Evolutionary conservation across 176 grass and related monocot genomes (phyloP).

Genomic region (Olyra latifolia): DNA sequence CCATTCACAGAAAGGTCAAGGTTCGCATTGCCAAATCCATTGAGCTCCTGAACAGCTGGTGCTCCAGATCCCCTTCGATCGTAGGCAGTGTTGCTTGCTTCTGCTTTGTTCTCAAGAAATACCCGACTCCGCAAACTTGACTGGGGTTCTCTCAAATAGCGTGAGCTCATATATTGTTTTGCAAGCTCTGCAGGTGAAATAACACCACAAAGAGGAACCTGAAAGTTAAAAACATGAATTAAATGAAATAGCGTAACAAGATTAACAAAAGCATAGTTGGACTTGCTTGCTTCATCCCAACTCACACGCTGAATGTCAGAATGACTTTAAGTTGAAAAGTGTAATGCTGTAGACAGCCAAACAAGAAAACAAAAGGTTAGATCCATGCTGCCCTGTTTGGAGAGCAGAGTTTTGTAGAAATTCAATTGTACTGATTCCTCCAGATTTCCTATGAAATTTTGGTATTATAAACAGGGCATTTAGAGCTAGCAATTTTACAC

Average conservation of each 20-base stretch:
- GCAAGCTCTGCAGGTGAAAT: conserved; percentile 60
- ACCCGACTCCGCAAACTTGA: conserved; percentile 37
- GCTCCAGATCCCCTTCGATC: conserved; percentile 24
- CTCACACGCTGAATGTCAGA: conserved; percentile 5
- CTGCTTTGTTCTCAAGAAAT: conserved; percentile 41
- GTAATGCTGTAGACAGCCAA: neutral
- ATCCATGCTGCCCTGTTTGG: neutral
- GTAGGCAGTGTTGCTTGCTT: conserved; percentile 39
- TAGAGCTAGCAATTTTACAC: neutral
- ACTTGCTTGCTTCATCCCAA: conserved; percentile 23
- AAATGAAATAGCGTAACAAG: neutral
- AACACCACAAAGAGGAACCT: conserved; percentile 40
- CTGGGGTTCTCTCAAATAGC: conserved; percentile 35
- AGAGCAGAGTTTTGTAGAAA: neutral
- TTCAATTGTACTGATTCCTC: neutral
- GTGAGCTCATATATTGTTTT: conserved; percentile 67
- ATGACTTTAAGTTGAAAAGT: neutral
- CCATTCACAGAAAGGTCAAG: conserved; percentile 45
- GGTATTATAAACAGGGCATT: neutral
- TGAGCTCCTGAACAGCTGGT: conserved; percentile 33
- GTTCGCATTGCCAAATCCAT: conserved; percentile 30
- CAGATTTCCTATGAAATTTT: neutral
- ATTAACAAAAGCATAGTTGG: neutral
- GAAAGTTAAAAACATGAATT: conserved; percentile 8
- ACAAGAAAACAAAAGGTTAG: neutral